Percentiles rank a stretch among this genome's conserved stretches.
These are phyloP conservation scores for Solanum rostratum DNA, from an alignment of 257 asterid genomes.

Conservation along the genomic window DNA sequence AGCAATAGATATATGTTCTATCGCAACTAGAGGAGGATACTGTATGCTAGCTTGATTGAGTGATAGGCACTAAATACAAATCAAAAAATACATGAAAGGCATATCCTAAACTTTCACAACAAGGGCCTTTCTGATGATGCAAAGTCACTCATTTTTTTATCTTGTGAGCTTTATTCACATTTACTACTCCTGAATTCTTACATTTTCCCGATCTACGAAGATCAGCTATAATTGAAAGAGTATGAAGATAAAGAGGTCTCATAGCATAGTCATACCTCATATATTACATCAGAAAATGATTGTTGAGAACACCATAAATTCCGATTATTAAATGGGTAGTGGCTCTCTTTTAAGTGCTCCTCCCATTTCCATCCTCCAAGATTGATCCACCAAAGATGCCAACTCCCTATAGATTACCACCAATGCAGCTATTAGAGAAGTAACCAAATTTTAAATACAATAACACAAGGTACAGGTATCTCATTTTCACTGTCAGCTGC, in stretches of 20 bases:
- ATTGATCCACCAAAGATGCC: slow-evolving; percentile 70
- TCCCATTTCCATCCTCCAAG: slow-evolving; percentile 98
- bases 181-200: background rate
- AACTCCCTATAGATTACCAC: slow-evolving; percentile 48
- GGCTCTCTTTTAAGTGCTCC: slow-evolving; percentile 51
- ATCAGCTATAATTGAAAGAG: background rate
- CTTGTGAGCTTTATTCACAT: background rate
- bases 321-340: slow-evolving; percentile 24
- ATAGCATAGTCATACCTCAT: slow-evolving; percentile 16
- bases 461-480: background rate
- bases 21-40: background rate
- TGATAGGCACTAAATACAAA: background rate
- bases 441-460: background rate
- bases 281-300: slow-evolving; percentile 12
- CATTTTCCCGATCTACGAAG: background rate
- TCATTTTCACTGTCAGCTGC: background rate
- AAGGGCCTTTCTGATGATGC: background rate
- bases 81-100: background rate
- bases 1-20: background rate
- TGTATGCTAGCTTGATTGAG: background rate
- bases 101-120: background rate
- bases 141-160: background rate
- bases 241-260: background rate
- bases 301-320: slow-evolving; percentile 1
- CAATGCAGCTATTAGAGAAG: slow-evolving; percentile 5